These are phyloP conservation scores for Amanita jacksonii DNA, from an alignment of 768 basidiomycete genomes.

Conservation along the genomic window DNA sequence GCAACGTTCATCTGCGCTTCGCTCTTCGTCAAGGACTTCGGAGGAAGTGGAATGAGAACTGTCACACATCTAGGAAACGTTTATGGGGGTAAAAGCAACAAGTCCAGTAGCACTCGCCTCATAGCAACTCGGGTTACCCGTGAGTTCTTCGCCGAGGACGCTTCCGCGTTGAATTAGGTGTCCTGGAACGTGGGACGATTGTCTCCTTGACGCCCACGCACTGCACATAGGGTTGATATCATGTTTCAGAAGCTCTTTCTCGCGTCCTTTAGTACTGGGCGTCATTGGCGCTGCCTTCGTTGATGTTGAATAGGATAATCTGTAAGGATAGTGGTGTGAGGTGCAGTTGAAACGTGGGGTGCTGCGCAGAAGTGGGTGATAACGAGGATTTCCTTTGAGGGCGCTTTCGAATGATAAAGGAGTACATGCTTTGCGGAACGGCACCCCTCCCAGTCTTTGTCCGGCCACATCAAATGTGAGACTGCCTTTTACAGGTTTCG, in stretches of 20 bases:
- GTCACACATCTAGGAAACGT: too few relatives aligned
- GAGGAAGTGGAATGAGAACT: too few relatives aligned
- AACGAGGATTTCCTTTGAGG: neutral
- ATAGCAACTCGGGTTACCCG: neutral
- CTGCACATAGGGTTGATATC: too few relatives aligned
- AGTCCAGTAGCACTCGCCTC: too few relatives aligned
- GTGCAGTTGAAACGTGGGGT: neutral
- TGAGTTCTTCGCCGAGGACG: neutral
- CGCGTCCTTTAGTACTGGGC: neutral
- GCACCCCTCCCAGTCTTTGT: conserved; percentile 6
- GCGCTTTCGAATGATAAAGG: conserved; percentile 2
- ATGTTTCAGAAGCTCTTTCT: neutral
- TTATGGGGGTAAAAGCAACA: too few relatives aligned
- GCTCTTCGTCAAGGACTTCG: too few relatives aligned
- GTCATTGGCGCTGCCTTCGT: neutral
- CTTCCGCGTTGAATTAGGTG: neutral
- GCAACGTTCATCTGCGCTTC: too few relatives aligned
- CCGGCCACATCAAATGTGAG: conserved; percentile 7
- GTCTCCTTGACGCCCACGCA: neutral
- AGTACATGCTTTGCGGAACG: neutral
- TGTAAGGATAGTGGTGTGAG: neutral
- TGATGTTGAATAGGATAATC: too few relatives aligned
- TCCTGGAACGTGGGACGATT: neutral
- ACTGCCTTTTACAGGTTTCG: conserved; percentile 8
- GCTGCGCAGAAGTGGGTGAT: neutral